A percentile compares a stretch with the other conserved stretches of the same genome.
These are phyloP conservation scores for Microthlaspi erraticum DNA, from an alignment of 345 rosid genomes.

Conservation along the genomic window DNA sequence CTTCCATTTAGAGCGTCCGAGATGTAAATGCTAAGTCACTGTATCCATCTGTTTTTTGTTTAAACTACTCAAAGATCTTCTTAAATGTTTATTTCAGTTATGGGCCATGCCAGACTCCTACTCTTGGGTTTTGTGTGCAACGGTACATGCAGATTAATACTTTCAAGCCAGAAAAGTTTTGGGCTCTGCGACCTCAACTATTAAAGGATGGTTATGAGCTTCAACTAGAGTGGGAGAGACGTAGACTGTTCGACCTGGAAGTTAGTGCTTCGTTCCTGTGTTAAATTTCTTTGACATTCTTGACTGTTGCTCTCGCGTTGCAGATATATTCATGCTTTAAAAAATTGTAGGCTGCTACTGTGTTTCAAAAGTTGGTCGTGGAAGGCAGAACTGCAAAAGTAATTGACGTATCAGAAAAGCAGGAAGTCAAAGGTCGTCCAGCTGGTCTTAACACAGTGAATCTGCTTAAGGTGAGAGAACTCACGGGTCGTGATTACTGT, in stretches of 20 bases:
- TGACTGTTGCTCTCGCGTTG: slow-evolving; percentile 21
- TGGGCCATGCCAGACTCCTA: slow-evolving; percentile 98
- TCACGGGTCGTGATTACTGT: slow-evolving; percentile 13
- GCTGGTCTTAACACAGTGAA: slow-evolving; percentile 90
- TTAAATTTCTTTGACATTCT: slow-evolving; percentile 27
- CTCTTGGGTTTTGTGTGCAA: slow-evolving; percentile 96
- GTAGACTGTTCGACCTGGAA: slow-evolving; percentile 80
- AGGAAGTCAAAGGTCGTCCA: slow-evolving; percentile 87
- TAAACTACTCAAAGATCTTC: slow-evolving; percentile 28
- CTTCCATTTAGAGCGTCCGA: background rate
- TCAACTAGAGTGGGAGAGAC: slow-evolving; percentile 93
- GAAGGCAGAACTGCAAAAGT: slow-evolving; percentile 79
- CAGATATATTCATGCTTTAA: slow-evolving; percentile 20
- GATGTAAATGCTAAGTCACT: slow-evolving; percentile 19
- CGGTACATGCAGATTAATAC: slow-evolving; percentile 88
- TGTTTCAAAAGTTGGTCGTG: slow-evolving; percentile 77
- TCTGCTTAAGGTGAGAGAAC: slow-evolving; percentile 78
- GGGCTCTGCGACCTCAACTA: slow-evolving; percentile 73
- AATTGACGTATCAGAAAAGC: slow-evolving; percentile 70
- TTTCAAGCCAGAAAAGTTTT: slow-evolving; percentile 86
- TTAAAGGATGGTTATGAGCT: slow-evolving; percentile 74
- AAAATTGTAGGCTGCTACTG: slow-evolving; percentile 67
- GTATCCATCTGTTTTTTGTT: slow-evolving; percentile 18
- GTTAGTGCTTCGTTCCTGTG: slow-evolving; percentile 54
- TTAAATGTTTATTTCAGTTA: slow-evolving; percentile 64